Percentiles rank a stretch among this genome's conserved stretches.
Conservation (phyloP, 2,329 filamentous ascomycete genomes). For the Aspergillus versicolor region DNA sequence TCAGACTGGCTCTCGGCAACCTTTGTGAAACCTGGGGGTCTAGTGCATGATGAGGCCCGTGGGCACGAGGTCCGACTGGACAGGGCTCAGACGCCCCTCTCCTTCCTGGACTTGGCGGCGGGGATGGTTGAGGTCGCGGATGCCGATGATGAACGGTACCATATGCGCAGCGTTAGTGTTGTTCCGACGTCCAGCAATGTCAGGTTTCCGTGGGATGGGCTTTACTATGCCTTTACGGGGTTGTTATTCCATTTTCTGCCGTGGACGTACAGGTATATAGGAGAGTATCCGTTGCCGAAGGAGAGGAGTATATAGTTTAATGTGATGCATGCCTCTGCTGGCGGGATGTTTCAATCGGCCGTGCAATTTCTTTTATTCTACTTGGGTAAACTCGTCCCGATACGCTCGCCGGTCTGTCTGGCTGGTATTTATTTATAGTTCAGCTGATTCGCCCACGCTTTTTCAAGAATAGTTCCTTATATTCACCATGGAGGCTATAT, state of each 20-base stretch:
- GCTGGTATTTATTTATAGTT: not conserved
- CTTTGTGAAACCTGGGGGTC: constrained; percentile 25
- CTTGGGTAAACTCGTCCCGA: not conserved
- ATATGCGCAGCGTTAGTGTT: constrained; percentile 23
- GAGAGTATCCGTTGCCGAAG: not conserved
- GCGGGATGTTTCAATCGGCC: no score
- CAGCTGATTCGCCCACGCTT: not conserved
- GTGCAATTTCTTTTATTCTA: no score
- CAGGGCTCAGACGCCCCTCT: constrained; percentile 40
- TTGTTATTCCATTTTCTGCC: not conserved
- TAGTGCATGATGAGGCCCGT: constrained; percentile 24
- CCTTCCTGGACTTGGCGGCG: constrained; percentile 47
- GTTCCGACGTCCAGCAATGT: not conserved
- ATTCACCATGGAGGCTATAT: not conserved
- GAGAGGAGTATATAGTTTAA: no score
- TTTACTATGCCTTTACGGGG: not conserved
- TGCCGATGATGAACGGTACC: constrained; percentile 26
- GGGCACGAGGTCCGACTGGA: constrained; percentile 44
- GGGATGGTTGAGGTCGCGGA: constrained; percentile 52
- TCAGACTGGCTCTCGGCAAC: constrained; percentile 22
- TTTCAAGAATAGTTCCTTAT: not conserved
- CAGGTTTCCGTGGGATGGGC: not conserved
- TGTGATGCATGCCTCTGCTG: no score
- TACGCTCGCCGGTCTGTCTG: not conserved
- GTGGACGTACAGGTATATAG: not conserved